Percentiles rank a stretch among this genome's conserved stretches.
phyloP scores from a whole-genome alignment of 441 rosid species.

The Manihot esculenta region DNA sequence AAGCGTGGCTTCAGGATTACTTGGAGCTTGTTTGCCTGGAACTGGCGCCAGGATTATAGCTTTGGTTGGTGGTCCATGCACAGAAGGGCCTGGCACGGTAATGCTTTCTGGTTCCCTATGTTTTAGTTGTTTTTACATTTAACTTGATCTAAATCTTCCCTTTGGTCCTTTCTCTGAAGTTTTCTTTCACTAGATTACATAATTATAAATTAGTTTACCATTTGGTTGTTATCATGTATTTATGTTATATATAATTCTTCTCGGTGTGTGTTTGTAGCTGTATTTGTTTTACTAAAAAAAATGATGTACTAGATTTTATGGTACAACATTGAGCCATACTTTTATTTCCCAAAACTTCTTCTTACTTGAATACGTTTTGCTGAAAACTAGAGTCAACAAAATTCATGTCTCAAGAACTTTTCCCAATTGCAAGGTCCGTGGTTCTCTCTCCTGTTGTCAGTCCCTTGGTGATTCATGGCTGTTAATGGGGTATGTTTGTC shows the following conservation, averaged over 20 bases:
- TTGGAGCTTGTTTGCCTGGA: conserved; percentile 95
- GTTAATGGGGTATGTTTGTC: neutral
- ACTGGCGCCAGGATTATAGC: conserved; percentile 93
- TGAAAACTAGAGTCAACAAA: neutral
- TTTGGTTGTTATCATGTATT: neutral
- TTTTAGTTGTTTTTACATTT: neutral
- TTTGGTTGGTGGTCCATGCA: conserved; percentile 98
- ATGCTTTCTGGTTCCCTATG: conserved; percentile 7
- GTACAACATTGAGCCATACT: neutral
- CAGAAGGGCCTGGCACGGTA: conserved; percentile 99
- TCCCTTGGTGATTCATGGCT: neutral
- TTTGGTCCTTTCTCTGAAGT: neutral
- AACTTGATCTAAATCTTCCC: neutral
- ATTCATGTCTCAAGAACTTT: neutral
- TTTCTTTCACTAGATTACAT: neutral
- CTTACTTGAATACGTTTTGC: neutral
- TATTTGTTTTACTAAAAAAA: neutral
- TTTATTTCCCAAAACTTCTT: neutral
- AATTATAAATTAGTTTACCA: neutral
- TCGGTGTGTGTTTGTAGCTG: neutral
- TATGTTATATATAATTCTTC: neutral
- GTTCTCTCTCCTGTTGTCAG: neutral
- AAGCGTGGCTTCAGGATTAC: conserved; percentile 83
- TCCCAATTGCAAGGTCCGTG: neutral
- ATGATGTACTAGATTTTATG: neutral